A percentile compares a stretch with the other conserved stretches of the same genome.
Conservation (phyloP, 2,329 filamentous ascomycete genomes). For the Ustilaginoidea virens region DNA sequence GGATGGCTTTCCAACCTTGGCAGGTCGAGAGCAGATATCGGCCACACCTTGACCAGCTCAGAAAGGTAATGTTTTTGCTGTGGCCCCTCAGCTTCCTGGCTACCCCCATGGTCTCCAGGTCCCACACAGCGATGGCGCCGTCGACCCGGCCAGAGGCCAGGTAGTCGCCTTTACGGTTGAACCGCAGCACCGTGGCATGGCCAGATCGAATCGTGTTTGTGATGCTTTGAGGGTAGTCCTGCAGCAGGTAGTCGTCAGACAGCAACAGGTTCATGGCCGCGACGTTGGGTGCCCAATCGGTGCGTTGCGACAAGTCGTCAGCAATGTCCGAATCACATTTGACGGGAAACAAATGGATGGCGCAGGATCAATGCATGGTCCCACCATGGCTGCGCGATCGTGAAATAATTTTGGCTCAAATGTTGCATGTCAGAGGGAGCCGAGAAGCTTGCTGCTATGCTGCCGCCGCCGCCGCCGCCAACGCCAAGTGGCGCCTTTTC, state of each 20-base stretch:
- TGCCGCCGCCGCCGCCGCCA: no score
- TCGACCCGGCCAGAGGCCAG: slow-evolving; percentile 89
- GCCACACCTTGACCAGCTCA: slow-evolving; percentile 90
- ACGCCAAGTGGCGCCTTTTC: no score
- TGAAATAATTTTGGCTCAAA: no score
- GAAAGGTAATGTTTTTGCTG: slow-evolving; percentile 80
- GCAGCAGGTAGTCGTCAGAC: slow-evolving; percentile 47
- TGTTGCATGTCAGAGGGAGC: no score
- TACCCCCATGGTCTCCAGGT: slow-evolving; percentile 93
- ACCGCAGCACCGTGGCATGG: slow-evolving; percentile 56
- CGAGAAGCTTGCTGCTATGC: no score
- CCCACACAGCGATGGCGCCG: slow-evolving; percentile 89
- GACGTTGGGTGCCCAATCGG: no score
- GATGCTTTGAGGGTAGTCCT: slow-evolving; percentile 82
- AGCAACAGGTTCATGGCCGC: slow-evolving; percentile 47
- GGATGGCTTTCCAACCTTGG: slow-evolving; percentile 89
- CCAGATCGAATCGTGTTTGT: slow-evolving; percentile 69
- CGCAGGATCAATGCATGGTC: no score
- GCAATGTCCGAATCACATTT: no score
- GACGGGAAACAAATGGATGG: no score
- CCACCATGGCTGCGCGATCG: no score
- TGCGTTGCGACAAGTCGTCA: no score
- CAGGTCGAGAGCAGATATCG: slow-evolving; percentile 84
- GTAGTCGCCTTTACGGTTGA: slow-evolving; percentile 89
- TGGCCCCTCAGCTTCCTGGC: slow-evolving; percentile 89